Conservation (phyloP, 2,329 filamentous ascomycete genomes). For the Aspergillus sp. region DNA sequence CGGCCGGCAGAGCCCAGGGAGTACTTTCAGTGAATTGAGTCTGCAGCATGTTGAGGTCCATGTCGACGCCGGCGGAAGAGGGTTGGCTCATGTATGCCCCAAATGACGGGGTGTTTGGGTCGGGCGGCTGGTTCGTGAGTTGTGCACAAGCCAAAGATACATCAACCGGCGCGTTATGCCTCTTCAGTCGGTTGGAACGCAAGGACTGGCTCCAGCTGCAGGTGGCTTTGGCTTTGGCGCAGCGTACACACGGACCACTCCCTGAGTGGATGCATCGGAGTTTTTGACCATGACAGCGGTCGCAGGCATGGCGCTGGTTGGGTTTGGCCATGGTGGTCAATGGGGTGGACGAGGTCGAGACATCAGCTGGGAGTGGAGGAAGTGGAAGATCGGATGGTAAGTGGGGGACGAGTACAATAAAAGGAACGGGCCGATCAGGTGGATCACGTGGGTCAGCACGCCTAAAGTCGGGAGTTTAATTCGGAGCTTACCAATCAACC, state of each 20-base stretch:
- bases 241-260: slow-evolving; percentile 1
- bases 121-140: background rate
- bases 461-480: no score
- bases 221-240: slow-evolving; percentile 2
- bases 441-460: background rate
- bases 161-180: no score
- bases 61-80: background rate
- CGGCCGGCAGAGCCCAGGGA: background rate
- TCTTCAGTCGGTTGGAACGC: background rate
- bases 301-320: slow-evolving; percentile 3
- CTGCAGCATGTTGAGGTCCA: background rate
- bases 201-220: slow-evolving; percentile 4
- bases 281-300: slow-evolving; percentile 7
- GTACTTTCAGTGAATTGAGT: background rate
- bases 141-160: background rate
- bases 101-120: background rate
- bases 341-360: background rate
- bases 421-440: background rate
- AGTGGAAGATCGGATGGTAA: no score
- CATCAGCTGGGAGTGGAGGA: no score
- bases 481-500: no score
- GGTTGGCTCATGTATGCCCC: no score
- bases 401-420: background rate
- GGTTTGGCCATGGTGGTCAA: slow-evolving; percentile 2
- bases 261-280: slow-evolving; percentile 1